These are phyloP conservation scores for Polyporus arcularius DNA, from an alignment of 768 basidiomycete species.

Conservation along the genomic window DNA sequence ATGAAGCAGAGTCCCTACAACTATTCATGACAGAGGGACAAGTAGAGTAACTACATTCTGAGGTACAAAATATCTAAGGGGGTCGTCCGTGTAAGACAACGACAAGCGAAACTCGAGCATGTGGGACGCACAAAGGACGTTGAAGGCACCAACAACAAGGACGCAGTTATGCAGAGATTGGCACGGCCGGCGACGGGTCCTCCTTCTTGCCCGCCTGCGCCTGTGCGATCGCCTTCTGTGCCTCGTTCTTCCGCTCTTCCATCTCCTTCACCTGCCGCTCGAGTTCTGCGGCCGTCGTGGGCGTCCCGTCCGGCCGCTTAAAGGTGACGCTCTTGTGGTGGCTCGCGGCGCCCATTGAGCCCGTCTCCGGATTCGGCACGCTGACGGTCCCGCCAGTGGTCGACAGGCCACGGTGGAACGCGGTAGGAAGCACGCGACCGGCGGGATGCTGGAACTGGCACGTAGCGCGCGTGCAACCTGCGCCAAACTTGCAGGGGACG, in stretches of 20 bases:
- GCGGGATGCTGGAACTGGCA: conserved; percentile 91
- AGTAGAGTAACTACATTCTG: too few species aligned
- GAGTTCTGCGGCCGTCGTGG: conserved; percentile 36
- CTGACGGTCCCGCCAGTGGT: conserved; percentile 60
- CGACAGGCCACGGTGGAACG: conserved; percentile 79
- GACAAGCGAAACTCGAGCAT: too few species aligned
- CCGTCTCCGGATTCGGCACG: conserved; percentile 62
- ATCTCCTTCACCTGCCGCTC: conserved; percentile 61
- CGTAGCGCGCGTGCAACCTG: conserved; percentile 79
- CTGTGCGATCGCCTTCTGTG: conserved; percentile 65
- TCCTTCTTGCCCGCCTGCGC: conserved; percentile 68
- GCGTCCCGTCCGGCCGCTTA: conserved; percentile 42
- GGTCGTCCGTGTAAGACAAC: too few species aligned
- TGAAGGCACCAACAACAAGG: too few species aligned
- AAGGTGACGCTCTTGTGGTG: conserved; percentile 73
- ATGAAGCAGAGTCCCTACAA: too few species aligned
- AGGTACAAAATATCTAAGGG: too few species aligned
- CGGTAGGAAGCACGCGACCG: conserved; percentile 74
- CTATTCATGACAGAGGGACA: too few species aligned
- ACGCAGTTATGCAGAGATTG: conserved; percentile 34
- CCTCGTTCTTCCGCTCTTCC: conserved; percentile 62
- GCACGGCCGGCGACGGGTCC: conserved; percentile 47
- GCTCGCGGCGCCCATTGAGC: conserved; percentile 64
- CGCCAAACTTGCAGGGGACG: conserved; percentile 77
- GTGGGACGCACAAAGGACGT: too few species aligned